Conservation (phyloP, 2,329 filamentous ascomycete species). For the Trichophyton rubrum region DNA sequence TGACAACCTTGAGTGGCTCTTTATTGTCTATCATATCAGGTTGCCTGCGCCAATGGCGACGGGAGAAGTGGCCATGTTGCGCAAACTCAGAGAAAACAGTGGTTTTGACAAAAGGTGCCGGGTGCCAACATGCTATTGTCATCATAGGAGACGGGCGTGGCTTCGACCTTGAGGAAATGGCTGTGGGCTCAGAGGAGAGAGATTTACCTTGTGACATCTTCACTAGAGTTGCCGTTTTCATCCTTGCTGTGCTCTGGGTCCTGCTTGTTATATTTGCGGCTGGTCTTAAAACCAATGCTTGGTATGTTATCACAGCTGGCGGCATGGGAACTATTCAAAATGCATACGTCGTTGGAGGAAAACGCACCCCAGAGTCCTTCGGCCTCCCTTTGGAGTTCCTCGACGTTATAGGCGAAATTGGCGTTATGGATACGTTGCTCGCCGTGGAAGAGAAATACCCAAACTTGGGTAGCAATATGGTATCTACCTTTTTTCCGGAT, state of each 20-base stretch:
- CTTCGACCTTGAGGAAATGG: constrained; percentile 34
- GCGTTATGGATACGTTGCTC: constrained; percentile 20
- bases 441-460: constrained; percentile 19
- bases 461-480: constrained; percentile 17
- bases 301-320: constrained; percentile 33
- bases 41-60: constrained; percentile 31
- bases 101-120: constrained; percentile 33
- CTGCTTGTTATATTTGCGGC: constrained; percentile 31
- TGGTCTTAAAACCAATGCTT: constrained; percentile 27
- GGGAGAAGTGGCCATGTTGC: constrained; percentile 35
- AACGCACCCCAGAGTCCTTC: constrained; percentile 20
- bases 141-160: constrained; percentile 24
- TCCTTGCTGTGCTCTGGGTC: constrained; percentile 29
- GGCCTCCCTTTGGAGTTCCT: constrained; percentile 20
- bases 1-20: constrained; percentile 30
- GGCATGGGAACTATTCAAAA: constrained; percentile 33
- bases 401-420: constrained; percentile 15
- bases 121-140: constrained; percentile 30
- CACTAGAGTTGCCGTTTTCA: not conserved
- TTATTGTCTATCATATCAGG: constrained; percentile 26
- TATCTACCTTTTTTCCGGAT: constrained; percentile 19
- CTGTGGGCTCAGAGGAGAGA: constrained; percentile 15
- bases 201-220: not conserved
- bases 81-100: constrained; percentile 20
- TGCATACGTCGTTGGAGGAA: constrained; percentile 23